Percentiles rank a stretch among this genome's conserved stretches.
Conservation (phyloP, 2,329 filamentous ascomycete genomes). For the Trichoderma atrobrunneum region DNA sequence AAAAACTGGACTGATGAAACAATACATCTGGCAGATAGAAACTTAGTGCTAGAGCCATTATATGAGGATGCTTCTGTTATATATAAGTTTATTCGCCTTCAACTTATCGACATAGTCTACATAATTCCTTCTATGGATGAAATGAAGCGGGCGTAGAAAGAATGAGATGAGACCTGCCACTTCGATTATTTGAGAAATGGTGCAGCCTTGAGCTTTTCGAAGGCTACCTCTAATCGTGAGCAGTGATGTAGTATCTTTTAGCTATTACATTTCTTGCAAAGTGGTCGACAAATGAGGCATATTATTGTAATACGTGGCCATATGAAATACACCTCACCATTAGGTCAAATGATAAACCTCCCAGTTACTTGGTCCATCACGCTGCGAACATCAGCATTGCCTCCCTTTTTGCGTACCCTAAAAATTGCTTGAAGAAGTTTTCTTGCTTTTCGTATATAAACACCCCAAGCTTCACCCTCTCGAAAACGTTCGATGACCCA, state of each 20-base stretch:
- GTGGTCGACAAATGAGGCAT: background rate
- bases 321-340: background rate
- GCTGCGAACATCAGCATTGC: background rate
- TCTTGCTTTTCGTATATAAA: background rate
- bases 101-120: background rate
- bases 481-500: background rate
- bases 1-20: background rate
- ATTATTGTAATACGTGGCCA: background rate
- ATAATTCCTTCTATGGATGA: background rate
- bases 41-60: background rate
- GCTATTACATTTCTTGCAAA: background rate
- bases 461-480: background rate
- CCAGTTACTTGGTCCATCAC: background rate
- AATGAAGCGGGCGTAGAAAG: background rate
- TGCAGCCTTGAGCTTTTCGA: background rate
- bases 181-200: background rate
- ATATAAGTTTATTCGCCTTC: background rate
- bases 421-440: background rate
- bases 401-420: background rate
- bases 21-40: background rate
- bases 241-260: background rate
- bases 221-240: background rate
- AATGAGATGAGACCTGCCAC: background rate
- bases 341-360: background rate
- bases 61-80: background rate